Base-by-base conservation (phyloP, 768 basidiomycete species). In the Cyclocybe cylindracea region DNA sequence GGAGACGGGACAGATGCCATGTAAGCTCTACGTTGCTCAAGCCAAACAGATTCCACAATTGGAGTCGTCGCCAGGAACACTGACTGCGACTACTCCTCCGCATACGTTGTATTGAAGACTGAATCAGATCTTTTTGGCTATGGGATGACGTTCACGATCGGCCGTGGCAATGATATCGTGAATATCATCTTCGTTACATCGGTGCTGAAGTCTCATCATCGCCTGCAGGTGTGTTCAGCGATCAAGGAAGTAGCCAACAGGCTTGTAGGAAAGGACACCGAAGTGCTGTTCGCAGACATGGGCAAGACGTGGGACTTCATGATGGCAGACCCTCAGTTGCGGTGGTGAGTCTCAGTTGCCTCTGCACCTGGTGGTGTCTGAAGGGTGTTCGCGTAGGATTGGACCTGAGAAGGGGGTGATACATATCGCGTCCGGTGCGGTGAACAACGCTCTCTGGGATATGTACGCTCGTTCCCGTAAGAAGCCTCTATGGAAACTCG, bases 381-480 rank as follows among this genome's bases (percentile, higher is more conserved):
- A 44, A n/a, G 41, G 14, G 39, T 14, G 16, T 48, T 32, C 14
- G 31, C 8, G 10, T 19, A 89, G 89, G 88, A 87, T 94, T 61
- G 94, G 93, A 5, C 94, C 94, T 0, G 94, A 96, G 66, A 96
- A 96, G 69, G 95, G 95, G 46, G 92, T 98, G 2, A 94, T 98
- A 47, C 90, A 93, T 64, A 85, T 96, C 46, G 92, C 94, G 2
- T 80, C 89, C 0, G 91, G 83, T 5, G 91, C 92, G 1, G 92
- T 98, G 7, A 83, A 91, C 66, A 97, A 97, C 57, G 95, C 94
- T 0, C 62, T 96, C 2, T 98, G 95, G 95, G 95, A 97, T 62
- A 85, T 96, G 84, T 93, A 84, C 57, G 91, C 92, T 2, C 82
- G 87, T 43, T 76, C 86, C 24, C 72, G 87, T 57, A 75, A 79